A percentile compares a stretch with the other conserved stretches of the same genome.
Conservation (phyloP, 371 early-diverging fungal genomes). For the Chytridium lagenaria region DNA sequence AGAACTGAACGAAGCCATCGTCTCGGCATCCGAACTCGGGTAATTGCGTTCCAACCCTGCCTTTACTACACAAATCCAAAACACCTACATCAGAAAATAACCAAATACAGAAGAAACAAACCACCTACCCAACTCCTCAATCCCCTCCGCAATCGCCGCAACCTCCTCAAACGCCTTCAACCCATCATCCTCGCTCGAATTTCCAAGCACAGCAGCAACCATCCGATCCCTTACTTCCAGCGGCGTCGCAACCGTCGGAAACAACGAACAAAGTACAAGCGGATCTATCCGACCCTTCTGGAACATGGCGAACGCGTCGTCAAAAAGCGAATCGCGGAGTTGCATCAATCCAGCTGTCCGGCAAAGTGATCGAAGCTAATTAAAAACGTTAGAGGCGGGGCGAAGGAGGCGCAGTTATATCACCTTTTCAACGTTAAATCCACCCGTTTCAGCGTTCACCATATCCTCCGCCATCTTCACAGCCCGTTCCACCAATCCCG, state of each 20-base stretch:
- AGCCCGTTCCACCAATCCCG: constrained; percentile 61
- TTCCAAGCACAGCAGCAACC: background rate
- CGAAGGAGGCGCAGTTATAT: background rate
- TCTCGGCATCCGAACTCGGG: constrained; percentile 35
- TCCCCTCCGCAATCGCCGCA: background rate
- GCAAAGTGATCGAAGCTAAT: constrained; percentile 15
- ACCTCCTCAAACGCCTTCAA: background rate
- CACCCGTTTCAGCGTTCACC: constrained; percentile 5
- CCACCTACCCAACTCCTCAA: constrained; percentile 31
- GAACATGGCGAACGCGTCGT: constrained; percentile 68
- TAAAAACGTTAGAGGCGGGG: background rate
- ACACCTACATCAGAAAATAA: background rate
- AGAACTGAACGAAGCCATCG: constrained; percentile 43
- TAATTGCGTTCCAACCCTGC: constrained; percentile 26
- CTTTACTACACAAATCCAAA: constrained; percentile 16
- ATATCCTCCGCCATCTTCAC: constrained; percentile 56
- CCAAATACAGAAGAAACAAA: constrained; percentile 3
- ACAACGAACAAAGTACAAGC: constrained; percentile 45
- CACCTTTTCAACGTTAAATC: background rate
- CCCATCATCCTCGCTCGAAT: background rate
- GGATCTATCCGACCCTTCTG: constrained; percentile 74
- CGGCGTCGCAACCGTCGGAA: background rate
- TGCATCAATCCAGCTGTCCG: constrained; percentile 63
- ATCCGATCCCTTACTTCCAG: background rate
- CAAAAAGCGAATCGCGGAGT: constrained; percentile 70